Conservation (phyloP, 495 filamentous ascomycete genomes). For the Cercophora scortea region DNA sequence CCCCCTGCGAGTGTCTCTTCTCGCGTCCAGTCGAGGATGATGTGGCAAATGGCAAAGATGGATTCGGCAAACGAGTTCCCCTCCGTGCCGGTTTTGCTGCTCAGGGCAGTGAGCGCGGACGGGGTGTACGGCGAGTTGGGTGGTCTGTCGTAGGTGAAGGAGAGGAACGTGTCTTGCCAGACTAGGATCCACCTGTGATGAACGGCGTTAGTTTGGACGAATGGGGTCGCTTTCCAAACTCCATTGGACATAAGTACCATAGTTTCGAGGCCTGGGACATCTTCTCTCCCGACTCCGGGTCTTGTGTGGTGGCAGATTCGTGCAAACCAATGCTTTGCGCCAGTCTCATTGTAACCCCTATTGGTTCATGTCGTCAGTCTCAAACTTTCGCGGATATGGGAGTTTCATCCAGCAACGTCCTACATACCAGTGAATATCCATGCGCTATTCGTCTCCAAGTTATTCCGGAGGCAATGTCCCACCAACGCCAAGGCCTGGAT, state of each 20-base stretch:
- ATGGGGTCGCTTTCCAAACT: too few species aligned
- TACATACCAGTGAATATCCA: background rate
- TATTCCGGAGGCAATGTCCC: background rate
- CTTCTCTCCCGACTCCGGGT: background rate
- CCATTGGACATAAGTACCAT: background rate
- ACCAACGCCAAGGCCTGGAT: slow-evolving; percentile 2
- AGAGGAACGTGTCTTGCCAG: slow-evolving; percentile 1
- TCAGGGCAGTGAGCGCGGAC: background rate
- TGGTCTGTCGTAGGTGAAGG: slow-evolving; percentile 1
- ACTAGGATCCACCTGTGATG: slow-evolving; percentile 1
- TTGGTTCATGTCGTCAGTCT: background rate
- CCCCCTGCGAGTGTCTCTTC: background rate
- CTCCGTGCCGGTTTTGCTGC: background rate
- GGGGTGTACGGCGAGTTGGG: background rate
- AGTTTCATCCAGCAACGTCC: too few species aligned
- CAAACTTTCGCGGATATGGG: background rate
- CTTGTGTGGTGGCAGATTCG: background rate
- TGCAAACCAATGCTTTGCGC: background rate
- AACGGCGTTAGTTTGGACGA: background rate
- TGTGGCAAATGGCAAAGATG: background rate
- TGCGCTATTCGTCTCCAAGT: background rate
- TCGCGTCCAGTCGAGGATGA: slow-evolving; percentile 1
- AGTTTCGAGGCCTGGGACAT: background rate
- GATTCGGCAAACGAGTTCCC: background rate
- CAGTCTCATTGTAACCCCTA: background rate